phyloP scores from a whole-genome alignment of 306 rosid genomes.

The Trichosanthes cucumerina region DNA sequence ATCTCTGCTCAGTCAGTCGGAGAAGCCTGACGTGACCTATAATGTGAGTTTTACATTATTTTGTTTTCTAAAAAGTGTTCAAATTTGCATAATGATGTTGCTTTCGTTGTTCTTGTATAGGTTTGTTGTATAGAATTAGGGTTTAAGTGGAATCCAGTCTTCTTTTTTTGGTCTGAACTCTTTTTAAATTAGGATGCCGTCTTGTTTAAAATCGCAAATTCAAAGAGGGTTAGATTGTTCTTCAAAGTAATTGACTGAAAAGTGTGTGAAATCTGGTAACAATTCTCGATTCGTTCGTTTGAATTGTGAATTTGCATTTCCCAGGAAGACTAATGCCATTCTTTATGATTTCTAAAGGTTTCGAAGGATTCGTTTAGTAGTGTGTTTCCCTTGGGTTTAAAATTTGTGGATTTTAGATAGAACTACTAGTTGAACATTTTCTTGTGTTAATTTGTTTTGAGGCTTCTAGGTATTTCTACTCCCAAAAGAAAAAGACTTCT shows the following conservation, averaged over 20 bases:
- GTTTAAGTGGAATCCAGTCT: not conserved
- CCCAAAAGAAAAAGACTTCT: not conserved
- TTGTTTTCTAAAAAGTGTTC: not conserved
- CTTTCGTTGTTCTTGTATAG: not conserved
- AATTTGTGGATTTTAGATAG: not conserved
- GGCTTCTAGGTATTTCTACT: not conserved
- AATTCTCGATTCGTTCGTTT: not conserved
- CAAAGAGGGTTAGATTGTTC: not conserved
- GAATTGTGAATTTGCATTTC: not conserved
- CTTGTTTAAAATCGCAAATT: not conserved
- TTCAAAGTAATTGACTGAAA: not conserved
- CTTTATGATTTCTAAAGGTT: not conserved
- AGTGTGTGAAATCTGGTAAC: not conserved
- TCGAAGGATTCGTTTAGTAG: not conserved
- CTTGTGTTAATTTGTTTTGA: not conserved
- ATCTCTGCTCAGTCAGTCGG: constrained; percentile 93
- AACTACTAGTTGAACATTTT: not conserved
- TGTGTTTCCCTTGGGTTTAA: not conserved
- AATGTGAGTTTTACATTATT: constrained; percentile 33
- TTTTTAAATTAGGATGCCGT: not conserved
- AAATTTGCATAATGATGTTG: not conserved
- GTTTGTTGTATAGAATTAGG: not conserved
- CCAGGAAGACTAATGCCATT: not conserved
- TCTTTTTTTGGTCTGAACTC: not conserved
- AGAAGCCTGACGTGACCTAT: constrained; percentile 97